phyloP scores from a whole-genome alignment of 2,329 filamentous ascomycete species.

The Neopestalotiopsis sp. region DNA sequence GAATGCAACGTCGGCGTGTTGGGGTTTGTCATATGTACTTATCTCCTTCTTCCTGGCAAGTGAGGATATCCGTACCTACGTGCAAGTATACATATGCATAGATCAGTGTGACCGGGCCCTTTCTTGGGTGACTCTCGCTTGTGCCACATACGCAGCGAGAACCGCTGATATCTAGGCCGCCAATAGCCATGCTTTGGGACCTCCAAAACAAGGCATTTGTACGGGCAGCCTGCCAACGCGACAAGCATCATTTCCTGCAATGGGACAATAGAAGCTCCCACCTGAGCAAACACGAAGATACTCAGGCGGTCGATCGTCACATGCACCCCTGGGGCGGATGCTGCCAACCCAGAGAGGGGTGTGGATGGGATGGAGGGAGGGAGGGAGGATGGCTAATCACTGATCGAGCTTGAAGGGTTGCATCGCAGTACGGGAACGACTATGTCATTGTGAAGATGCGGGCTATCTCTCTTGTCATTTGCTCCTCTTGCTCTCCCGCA shows the following conservation, averaged over 20 bases:
- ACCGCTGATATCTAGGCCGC: neutral
- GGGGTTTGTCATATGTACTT: constrained; percentile 6
- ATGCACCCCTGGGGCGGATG: constrained; percentile 19
- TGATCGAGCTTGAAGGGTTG: constrained; percentile 12
- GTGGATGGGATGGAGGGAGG: constrained; percentile 9
- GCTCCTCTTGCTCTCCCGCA: neutral
- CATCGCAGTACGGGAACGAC: constrained; percentile 5
- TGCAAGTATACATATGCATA: constrained; percentile 14
- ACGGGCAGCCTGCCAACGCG: neutral
- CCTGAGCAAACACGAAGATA: neutral
- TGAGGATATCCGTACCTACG: constrained; percentile 7
- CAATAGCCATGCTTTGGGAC: neutral
- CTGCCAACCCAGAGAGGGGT: constrained; percentile 2
- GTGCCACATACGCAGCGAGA: neutral
- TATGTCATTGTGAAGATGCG: constrained; percentile 1
- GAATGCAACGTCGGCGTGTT: constrained; percentile 26
- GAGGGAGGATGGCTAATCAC: constrained; percentile 22
- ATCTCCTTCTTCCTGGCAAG: neutral
- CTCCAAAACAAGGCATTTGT: neutral
- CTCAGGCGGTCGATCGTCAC: constrained; percentile 19
- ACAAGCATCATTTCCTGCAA: neutral
- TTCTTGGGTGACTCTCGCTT: neutral
- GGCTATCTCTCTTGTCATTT: neutral
- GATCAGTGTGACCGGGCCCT: neutral
- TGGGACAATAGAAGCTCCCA: neutral